phyloP scores from a whole-genome alignment of 257 asterid genomes.

The Ocimum tenuiflorum region DNA sequence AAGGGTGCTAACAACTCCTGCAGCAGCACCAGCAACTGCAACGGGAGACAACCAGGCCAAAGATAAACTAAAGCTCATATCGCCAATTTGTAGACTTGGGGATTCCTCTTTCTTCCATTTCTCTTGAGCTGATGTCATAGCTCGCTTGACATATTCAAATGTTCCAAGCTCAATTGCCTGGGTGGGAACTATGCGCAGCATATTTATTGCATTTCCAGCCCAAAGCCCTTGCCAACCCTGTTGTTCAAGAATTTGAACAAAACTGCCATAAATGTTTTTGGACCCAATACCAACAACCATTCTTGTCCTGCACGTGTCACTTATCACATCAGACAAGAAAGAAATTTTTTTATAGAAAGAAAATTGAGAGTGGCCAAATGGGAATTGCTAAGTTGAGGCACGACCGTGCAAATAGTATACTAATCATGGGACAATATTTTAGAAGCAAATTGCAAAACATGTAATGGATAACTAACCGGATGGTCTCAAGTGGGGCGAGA shows the following conservation, averaged over 20 bases:
- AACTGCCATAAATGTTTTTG: conserved; percentile 64
- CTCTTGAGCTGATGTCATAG: conserved; percentile 65
- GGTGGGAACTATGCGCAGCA: conserved; percentile 84
- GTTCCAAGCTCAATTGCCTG: conserved; percentile 97
- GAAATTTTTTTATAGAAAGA: neutral
- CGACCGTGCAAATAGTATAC: neutral
- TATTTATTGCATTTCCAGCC: conserved; percentile 92
- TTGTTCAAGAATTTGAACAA: conserved; percentile 61
- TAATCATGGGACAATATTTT: neutral
- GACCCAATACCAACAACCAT: conserved; percentile 97
- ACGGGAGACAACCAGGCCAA: conserved; percentile 82
- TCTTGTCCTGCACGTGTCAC: conserved; percentile 70
- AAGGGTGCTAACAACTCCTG: conserved; percentile 84
- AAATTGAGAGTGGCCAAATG: too few species aligned
- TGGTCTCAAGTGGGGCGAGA: conserved; percentile 96
- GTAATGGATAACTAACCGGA: conserved; percentile 46
- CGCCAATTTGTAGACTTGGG: conserved; percentile 51
- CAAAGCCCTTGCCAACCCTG: conserved; percentile 96
- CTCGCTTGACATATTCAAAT: conserved; percentile 79
- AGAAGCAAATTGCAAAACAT: neutral
- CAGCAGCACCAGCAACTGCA: conserved; percentile 96
- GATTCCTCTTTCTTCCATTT: conserved; percentile 41
- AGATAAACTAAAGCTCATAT: conserved; percentile 38
- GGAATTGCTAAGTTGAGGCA: neutral
- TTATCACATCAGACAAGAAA: conserved; percentile 17